Conservation (phyloP, 768 basidiomycete genomes). For the Lyophyllum shimeji region DNA sequence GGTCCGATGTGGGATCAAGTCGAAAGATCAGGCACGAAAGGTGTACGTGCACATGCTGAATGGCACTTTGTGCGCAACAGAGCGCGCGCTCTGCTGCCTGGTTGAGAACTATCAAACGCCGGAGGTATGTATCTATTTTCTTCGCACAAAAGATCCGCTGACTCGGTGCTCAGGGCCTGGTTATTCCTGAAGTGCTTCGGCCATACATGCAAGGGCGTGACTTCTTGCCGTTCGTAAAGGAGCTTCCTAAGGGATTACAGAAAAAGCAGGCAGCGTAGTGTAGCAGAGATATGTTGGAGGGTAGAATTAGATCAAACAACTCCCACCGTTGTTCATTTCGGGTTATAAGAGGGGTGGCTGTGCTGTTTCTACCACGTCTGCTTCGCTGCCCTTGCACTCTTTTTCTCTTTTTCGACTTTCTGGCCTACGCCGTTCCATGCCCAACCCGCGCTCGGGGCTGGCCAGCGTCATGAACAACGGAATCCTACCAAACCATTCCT, state of each 20-base stretch:
- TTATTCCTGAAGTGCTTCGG: conserved; percentile 84
- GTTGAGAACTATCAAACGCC: conserved; percentile 99
- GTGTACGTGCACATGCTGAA: conserved; percentile 99
- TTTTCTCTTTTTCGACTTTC: not conserved
- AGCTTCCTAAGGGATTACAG: conserved; percentile 75
- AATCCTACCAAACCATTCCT: conserved; percentile 43
- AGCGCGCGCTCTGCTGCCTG: conserved; percentile 93
- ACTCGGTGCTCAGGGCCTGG: conserved; percentile 65
- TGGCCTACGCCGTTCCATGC: conserved; percentile 9
- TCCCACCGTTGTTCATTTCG: not conserved
- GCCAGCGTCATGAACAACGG: conserved; percentile 26
- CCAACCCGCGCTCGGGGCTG: conserved; percentile 12
- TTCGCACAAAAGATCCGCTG: conserved; percentile 1
- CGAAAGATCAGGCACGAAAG: conserved; percentile 87
- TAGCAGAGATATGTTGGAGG: not conserved
- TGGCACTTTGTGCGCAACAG: conserved; percentile 95
- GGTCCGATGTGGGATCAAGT: conserved; percentile 89
- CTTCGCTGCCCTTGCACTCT: conserved; percentile 1
- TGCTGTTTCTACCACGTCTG: conserved; percentile 22
- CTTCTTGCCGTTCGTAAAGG: conserved; percentile 84
- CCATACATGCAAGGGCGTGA: conserved; percentile 96
- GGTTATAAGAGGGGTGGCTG: conserved; percentile 15
- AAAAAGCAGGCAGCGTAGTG: conserved; percentile 56
- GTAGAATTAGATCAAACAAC: not conserved
- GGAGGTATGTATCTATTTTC: conserved; percentile 56